A percentile compares a stretch with the other conserved stretches of the same genome.
These are phyloP conservation scores for Fusarium miscanthi DNA, from an alignment of 2,329 filamentous ascomycete genomes.

Conservation along the genomic window DNA sequence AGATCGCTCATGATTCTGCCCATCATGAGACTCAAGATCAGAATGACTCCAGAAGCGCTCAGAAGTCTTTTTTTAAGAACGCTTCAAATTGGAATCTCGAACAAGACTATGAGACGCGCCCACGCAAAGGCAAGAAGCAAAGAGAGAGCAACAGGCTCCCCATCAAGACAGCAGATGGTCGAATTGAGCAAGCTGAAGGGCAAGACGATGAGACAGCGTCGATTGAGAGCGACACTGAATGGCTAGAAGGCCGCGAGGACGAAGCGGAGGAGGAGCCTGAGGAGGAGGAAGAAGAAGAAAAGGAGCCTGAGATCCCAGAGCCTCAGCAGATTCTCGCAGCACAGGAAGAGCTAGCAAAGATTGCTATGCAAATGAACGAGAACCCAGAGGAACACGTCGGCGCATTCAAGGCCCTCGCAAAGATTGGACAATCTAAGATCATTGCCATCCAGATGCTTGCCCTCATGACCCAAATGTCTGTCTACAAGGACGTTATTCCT, in stretches of 20 bases:
- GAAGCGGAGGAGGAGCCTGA: constrained; percentile 60
- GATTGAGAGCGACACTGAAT: constrained; percentile 68
- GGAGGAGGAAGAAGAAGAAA: constrained; percentile 60
- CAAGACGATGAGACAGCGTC: constrained; percentile 70
- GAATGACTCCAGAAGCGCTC: constrained; percentile 54
- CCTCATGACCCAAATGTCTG: constrained; percentile 84
- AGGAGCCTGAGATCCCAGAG: constrained; percentile 74
- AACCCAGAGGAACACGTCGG: constrained; percentile 90
- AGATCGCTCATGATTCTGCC: constrained; percentile 63
- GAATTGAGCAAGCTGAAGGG: constrained; percentile 69
- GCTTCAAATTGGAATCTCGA: constrained; percentile 90
- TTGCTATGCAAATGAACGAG: constrained; percentile 85
- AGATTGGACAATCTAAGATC: constrained; percentile 77
- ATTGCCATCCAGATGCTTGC: constrained; percentile 85
- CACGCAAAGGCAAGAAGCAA: constrained; percentile 82
- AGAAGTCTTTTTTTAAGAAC: constrained; percentile 76
- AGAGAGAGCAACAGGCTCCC: constrained; percentile 81
- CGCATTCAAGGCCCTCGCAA: constrained; percentile 80
- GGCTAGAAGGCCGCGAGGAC: constrained; percentile 71
- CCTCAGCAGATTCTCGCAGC: constrained; percentile 85
- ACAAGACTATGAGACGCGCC: constrained; percentile 86
- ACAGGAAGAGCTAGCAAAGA: constrained; percentile 90
- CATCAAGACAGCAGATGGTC: constrained; percentile 86
- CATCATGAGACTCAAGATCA: constrained; percentile 56
- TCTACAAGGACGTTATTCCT: constrained; percentile 96